Base-by-base conservation (phyloP, 345 rosid species). In the Acer saccharum region DNA sequence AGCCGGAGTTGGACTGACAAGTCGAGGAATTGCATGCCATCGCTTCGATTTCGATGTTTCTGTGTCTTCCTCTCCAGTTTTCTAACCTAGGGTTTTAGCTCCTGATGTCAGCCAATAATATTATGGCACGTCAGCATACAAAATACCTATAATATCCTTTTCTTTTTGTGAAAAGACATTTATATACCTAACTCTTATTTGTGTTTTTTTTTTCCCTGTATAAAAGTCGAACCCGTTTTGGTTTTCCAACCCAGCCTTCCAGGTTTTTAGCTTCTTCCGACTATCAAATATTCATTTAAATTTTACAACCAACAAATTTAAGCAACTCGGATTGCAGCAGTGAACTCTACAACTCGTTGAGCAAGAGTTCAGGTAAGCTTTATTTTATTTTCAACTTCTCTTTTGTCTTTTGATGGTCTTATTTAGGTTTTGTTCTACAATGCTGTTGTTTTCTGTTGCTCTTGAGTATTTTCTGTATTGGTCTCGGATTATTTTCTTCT, bases 21-120 rank as follows among this genome's bases (percentile, higher is more conserved):
- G 77, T 71, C 50, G 93, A 78, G 69, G 91, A 88, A 76, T 85
- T 82, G 86, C 98, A 94, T 23, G 94, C 90, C 98, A 94, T 92
- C 89, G 55, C 63, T 27, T 63, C 7, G 46, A 43, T 43, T 43
- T 43, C 46, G 44, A n/a, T 14, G 29, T 23, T 7, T 35, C 52
- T 58, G 75, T 58, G 58, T 35, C 14, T 65, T 27, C 7, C 29
- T 72, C 35, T 21, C 10, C 7, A 57, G 29, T 1, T 8, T 4
- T 46, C 13, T 1, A 17, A 29, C 2, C 9, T 16, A 13, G 58
- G 10, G 32, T 54, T 39, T 10, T 43, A 68, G 72, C 18, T 50
- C 55, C 16, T 13, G 18, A 4, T 50, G 7, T 50, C 3, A 1
- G 55, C 55, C 58, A 54, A 54, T 54, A 54, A 21, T 1, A 60